Evolutionary conservation across 2,329 filamentous ascomycete species (phyloP).

Genomic region (Pochonia chlamydosporia): DNA sequence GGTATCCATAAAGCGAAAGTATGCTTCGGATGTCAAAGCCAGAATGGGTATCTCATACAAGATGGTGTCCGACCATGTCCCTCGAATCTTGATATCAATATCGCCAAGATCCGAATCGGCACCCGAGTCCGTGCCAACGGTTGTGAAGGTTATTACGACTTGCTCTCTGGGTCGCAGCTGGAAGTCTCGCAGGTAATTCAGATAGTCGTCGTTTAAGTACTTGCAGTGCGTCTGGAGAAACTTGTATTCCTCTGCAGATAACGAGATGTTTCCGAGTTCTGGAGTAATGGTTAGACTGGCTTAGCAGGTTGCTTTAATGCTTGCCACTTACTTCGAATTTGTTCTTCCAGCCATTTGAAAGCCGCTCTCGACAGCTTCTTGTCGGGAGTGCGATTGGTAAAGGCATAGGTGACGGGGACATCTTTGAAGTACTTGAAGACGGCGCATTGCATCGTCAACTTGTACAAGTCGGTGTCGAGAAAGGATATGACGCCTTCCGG

Average conservation of each 20-base stretch:
- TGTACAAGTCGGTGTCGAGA: constrained; percentile 83
- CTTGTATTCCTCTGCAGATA: constrained; percentile 71
- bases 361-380: constrained; percentile 83
- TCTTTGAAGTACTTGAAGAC: constrained; percentile 88
- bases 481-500: constrained; percentile 78
- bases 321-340: constrained; percentile 64
- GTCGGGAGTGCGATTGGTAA: constrained; percentile 90
- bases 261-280: constrained; percentile 77
- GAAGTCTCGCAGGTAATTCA: constrained; percentile 77
- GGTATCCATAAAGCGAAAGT: constrained; percentile 92
- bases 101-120: constrained; percentile 65
- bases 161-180: constrained; percentile 76
- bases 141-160: constrained; percentile 62
- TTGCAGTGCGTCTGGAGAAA: constrained; percentile 75
- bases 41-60: constrained; percentile 95
- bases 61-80: constrained; percentile 90
- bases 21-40: constrained; percentile 88
- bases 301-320: background rate
- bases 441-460: constrained; percentile 98
- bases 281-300: background rate
- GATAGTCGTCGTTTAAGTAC: constrained; percentile 73
- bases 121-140: constrained; percentile 50
- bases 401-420: constrained; percentile 79
- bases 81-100: constrained; percentile 69
- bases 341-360: constrained; percentile 77